Evolutionary conservation across 768 basidiomycete genomes (phyloP), one percentile per base, ranked within the genome.

Genomic region (Psilocybe sp.): DNA sequence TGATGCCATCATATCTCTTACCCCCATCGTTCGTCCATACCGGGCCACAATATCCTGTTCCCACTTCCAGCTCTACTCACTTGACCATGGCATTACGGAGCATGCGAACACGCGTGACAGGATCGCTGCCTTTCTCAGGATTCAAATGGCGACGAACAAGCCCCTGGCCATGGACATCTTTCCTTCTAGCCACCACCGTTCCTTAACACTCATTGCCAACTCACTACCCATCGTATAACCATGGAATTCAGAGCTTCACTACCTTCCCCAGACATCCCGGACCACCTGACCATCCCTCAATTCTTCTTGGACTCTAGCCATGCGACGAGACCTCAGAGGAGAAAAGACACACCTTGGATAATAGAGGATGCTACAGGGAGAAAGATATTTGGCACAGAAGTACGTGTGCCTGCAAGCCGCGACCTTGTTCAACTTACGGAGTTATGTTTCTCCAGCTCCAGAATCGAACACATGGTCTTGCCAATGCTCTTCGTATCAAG

Each of bases 231-330:
- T 6, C 45, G 38, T 12, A 53, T 28, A 11, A 43, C 33, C 31
- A 67, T 64, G 67, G 69, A 72, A 37, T 60, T 72, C 38, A 56
- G 53, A 42, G 59, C 69, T 12, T 55, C 56, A 10, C 58, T 56
- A 13, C 64, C 48, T 37, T 59, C 62, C 19, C 74, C 78, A 31
- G 56, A 47, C 47, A 72, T 80, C 47, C 80, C 80, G 8, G 78
- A 80, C 60, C 65, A 79, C 55, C 55, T 80, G 35, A 78, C 78
- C 2, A 60, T 80, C 35, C 72, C 76, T 4, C 80, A 82, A 59
- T 81, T 81, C 60, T 66, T 78, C 28, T 75, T 82, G 45, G 76
- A 79, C 54, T 60, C 54, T 32, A 54, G 62, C 28, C 77, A 80
- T 52, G 62, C 70, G n/a, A 64, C 58, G 28, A 65, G 77, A 37